Evolutionary conservation across 352 stramenopile genomes (phyloP), one percentile per base, ranked within the genome.

Genomic region (Phytophthora citrophthora): DNA sequence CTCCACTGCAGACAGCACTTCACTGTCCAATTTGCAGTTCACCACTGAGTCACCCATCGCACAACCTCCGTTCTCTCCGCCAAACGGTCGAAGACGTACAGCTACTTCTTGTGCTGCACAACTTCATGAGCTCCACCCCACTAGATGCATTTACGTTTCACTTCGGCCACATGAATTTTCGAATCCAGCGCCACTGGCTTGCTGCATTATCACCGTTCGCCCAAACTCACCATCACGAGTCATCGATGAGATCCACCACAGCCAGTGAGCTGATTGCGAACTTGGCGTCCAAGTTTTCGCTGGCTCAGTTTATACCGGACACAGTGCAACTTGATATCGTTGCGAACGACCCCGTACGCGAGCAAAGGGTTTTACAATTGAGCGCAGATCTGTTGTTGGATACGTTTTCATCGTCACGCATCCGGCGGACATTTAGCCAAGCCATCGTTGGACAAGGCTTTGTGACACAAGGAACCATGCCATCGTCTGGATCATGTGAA

Each of bases 91-190:
- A 59, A n/a, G 18, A 34, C 0, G 32, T 65, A 20, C 57, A 59
- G 27, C 13, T 11, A 4, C 16, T 65, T 45, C 40, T 65, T 4
- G 13, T 65, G 43, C 11, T 65, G 20, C 40, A 46, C 8, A 41
- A 53, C 15, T 60, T 65, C n/a, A 10, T 54, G 48, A n/a, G n/a
- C 5, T 65, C 23, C 10, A 39, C 34, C 10, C 57, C 57, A 20
- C 23, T 65, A 40, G 27, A 47, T 12, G 18, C 39, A 3, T 60
- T 59, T 43, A 20, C 57, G 6, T 65, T 65, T 20, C 56, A 65
- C 57, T 59, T 65, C 16, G 31, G 18, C 5, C 57, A 15, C 10
- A 52, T 59, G 48, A 31, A 65, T 41, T 47, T 54, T 29, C 57
- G 24, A 12, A 65, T 65, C 20, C 57, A 59, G 48, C 48, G 27